Conservation (phyloP, 176 grass and related monocot genomes). For the Raddia distichophylla region DNA sequence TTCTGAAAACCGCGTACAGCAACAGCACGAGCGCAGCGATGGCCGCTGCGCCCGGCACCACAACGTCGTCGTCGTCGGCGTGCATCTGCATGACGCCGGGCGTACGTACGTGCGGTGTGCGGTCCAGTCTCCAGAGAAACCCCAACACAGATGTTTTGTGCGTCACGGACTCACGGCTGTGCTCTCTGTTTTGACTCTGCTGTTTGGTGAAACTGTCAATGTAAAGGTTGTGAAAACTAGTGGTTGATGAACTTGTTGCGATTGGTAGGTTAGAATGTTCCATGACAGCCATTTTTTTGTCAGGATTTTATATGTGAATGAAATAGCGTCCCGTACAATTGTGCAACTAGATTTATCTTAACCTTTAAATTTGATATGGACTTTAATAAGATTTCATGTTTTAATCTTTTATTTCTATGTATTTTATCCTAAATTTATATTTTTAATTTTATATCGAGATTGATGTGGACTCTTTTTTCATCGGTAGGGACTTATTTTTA, state of each 20-base stretch:
- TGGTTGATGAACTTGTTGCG: slow-evolving; percentile 8
- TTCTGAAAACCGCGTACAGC: slow-evolving; percentile 28
- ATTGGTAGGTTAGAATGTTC: slow-evolving; percentile 38
- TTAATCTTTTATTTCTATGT: too few species aligned
- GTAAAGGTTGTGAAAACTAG: slow-evolving; percentile 48
- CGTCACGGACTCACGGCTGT: too few species aligned
- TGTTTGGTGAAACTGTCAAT: slow-evolving; percentile 17
- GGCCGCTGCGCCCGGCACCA: not conserved
- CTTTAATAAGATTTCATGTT: too few species aligned
- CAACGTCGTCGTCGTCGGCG: not conserved
- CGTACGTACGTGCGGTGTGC: not conserved
- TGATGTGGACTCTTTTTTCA: too few species aligned
- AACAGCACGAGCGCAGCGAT: slow-evolving; percentile 10
- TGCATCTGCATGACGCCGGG: not conserved
- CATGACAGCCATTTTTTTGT: not conserved
- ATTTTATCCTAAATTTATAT: too few species aligned
- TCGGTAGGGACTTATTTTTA: too few species aligned
- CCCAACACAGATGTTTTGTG: not conserved
- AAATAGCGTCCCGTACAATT: too few species aligned
- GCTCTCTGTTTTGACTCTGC: not conserved
- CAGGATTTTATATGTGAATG: too few species aligned
- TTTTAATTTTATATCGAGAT: too few species aligned
- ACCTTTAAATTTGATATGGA: too few species aligned
- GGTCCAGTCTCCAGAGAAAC: not conserved
- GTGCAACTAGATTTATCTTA: too few species aligned